Base-by-base conservation (phyloP, 1,139 yeast species). In the Debaryomyces subglobosus region DNA sequence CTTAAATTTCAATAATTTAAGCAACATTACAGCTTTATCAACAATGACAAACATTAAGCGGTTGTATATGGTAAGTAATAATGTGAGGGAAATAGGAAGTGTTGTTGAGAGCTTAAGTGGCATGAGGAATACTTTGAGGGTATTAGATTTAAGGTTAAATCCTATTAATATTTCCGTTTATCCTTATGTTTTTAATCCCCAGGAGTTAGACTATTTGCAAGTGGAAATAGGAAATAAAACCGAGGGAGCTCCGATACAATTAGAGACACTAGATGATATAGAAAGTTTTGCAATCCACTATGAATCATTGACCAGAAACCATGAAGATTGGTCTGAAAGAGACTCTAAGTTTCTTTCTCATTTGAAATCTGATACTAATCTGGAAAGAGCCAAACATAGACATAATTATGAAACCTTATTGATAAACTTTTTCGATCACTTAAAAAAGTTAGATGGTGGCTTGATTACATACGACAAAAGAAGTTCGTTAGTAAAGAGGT, bases 121-220 rank as follows among this genome's bases (percentile, higher is more conserved):
- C 0, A 60, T 69, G 1, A 61, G 81, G 39, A 48, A 57, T 6
- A 57, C 67, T 1, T 61, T 82, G 49, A 67, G 62, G 48, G 63
- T 70, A 9, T 58, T 82, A 16, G 86, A 82, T 59, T 54, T 79
- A 40, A 65, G 86, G 46, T 74, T 80, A 49, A 82, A 82, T 54
- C 77, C 82, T 8, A 56, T 80, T 37, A 81, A 76, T 38, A 63
- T 66, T 33, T 75, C 71, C 12, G 68, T 79, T 40, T 81, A 82
- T 57, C 84, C 85, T 0, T 79, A 71, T 56, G 79, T 81, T 1
- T 81, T 81, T 60, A 74, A 73, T 51, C 77, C 79, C 2, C 69
- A 74, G 15, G 82, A 78, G 51, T 55, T 69, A 16, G 73, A 68
- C 21, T 56, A 57, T 40, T 59, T 61, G 15, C 53, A 53, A 30